Base-by-base conservation (phyloP, 225 moss, liverwort and hornwort genomes). In the Physcomitrium patens region DNA sequence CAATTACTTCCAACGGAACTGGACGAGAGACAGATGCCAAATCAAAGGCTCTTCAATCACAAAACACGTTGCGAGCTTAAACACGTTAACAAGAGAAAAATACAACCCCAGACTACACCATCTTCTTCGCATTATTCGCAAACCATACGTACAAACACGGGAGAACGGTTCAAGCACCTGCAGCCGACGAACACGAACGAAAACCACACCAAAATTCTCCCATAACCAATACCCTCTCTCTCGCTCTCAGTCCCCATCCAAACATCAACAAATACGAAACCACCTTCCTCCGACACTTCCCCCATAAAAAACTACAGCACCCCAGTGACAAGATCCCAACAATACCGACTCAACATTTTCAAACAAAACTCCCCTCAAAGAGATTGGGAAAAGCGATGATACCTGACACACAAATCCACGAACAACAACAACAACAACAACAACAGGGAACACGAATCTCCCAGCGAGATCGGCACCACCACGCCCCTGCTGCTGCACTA, bases 401-500 rank as follows among this genome's bases (percentile, higher is more conserved):
- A 80, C 84, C 80, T 70, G 65, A 42, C 16, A 51, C 66, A 13
- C 23, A 62, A 28, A 12, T 46, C 60, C 52, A 70, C 63, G 47
- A 49, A 49, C 12, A 16, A 31, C 26, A 47, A 46, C 27, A 15
- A 49, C n/a, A 49, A 49, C 12, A 16, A 31, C 26, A 47, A 46
- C 27, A 15, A 49, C n/a, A n/a, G n/a, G n/a, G 20, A 60, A 12
- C 56, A 49, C 50, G 51, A 71, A 76, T 57, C 66, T 60, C 54
- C 28, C 58, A 48, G 9, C 0, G 31, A 37, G 31, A 37, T 37
- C 31, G 4, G 31, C 31, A 37, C 11, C 50, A 56, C 41, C n/a
- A n/a, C n/a, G n/a, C n/a, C n/a, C n/a, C n/a, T n/a, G n/a, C n/a
- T n/a, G n/a, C n/a, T n/a, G n/a, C n/a, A n/a, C n/a, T n/a, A n/a